Conservation (phyloP, 148 eudicot species). For the Chenopodium quinoa region DNA sequence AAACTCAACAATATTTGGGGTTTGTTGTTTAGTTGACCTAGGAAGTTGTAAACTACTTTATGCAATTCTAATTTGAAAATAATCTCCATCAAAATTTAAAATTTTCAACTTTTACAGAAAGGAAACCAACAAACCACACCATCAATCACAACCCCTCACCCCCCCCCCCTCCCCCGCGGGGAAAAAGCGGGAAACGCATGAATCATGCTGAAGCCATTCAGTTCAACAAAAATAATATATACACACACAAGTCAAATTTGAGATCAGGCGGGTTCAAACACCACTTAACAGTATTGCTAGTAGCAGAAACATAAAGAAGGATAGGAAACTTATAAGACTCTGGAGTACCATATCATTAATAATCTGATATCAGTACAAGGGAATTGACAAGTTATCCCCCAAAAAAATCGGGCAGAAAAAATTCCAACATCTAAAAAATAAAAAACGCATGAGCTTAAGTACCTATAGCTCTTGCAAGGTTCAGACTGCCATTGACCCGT, state of each 20-base stretch:
- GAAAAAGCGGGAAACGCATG: too few relatives aligned
- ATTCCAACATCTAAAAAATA: not conserved
- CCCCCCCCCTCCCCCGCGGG: not conserved
- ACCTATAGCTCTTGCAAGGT: slow-evolving; percentile 99
- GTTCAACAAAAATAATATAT: too few relatives aligned
- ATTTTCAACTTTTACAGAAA: not conserved
- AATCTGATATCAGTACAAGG: not conserved
- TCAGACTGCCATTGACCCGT: slow-evolving; percentile 89
- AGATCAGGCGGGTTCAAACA: not conserved
- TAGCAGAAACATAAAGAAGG: not conserved
- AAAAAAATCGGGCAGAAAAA: not conserved
- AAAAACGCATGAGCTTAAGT: slow-evolving; percentile 21
- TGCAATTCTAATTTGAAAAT: not conserved
- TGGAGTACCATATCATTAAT: not conserved
- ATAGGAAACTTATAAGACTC: not conserved
- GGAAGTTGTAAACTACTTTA: not conserved
- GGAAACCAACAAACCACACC: not conserved
- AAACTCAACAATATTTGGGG: too few relatives aligned
- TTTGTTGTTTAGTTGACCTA: not conserved
- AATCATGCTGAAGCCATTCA: too few relatives aligned
- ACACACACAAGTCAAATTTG: not conserved
- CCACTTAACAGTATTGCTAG: not conserved
- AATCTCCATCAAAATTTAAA: not conserved
- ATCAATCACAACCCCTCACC: not conserved
- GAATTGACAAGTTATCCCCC: not conserved